Evolutionary conservation across 2,329 filamentous ascomycete genomes (phyloP).

Genomic region (Beauveria pseudobassiana): DNA sequence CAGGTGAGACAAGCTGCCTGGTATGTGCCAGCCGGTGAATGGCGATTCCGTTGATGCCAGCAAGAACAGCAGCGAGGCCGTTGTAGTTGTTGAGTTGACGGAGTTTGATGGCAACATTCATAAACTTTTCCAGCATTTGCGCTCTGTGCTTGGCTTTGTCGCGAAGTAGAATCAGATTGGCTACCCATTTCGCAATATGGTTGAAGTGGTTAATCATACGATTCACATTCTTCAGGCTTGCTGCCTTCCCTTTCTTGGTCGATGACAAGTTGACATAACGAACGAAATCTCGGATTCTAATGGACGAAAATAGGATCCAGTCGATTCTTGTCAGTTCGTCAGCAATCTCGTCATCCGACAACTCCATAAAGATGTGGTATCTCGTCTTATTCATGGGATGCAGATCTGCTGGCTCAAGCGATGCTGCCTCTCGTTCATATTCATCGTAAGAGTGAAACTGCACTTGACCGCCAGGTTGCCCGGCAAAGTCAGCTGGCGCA

Average conservation of each 20-base stretch:
- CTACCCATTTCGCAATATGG: constrained; percentile 74
- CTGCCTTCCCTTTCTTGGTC: constrained; percentile 66
- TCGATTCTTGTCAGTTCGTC: constrained; percentile 91
- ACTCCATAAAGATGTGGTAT: constrained; percentile 86
- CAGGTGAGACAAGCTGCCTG: constrained; percentile 61
- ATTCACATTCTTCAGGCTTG: constrained; percentile 76
- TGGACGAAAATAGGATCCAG: constrained; percentile 96
- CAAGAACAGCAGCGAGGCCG: constrained; percentile 84
- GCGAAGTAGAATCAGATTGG: constrained; percentile 76
- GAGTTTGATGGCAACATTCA: constrained; percentile 78
- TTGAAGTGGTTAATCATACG: constrained; percentile 94
- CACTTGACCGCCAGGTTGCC: constrained; percentile 38
- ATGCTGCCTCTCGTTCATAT: constrained; percentile 70
- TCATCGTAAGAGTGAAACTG: constrained; percentile 64
- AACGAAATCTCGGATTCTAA: constrained; percentile 85
- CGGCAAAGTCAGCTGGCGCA: constrained; percentile 27
- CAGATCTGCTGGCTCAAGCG: constrained; percentile 61
- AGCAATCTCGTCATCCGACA: constrained; percentile 76
- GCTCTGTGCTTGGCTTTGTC: constrained; percentile 96
- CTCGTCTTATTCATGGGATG: constrained; percentile 73
- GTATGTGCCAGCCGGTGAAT: constrained; percentile 80
- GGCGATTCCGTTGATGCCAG: constrained; percentile 81
- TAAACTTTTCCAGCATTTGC: constrained; percentile 89
- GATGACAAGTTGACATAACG: constrained; percentile 75
- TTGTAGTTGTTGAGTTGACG: constrained; percentile 96